Percentiles rank a stretch among this genome's conserved stretches.
phyloP scores from a whole-genome alignment of 176 grass and related monocot species.

The Cenchrus americanus region DNA sequence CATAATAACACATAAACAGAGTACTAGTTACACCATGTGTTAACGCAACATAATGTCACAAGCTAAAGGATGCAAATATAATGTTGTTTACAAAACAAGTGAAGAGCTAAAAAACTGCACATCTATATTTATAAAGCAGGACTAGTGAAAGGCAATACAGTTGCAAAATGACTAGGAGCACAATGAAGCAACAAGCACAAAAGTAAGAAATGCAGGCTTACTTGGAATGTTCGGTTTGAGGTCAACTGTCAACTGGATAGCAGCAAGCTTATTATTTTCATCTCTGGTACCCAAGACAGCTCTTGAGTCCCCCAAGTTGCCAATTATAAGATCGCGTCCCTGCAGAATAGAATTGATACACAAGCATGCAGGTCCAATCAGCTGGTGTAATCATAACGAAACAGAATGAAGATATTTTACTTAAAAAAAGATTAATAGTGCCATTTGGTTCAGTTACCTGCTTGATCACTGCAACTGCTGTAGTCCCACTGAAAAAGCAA shows the following conservation, averaged over 20 bases:
- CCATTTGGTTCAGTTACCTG: conserved; percentile 52
- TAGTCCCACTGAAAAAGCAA: conserved; percentile 93
- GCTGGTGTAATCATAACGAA: neutral
- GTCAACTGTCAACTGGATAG: conserved; percentile 84
- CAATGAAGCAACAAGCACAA: conserved; percentile 1
- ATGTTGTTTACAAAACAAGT: neutral
- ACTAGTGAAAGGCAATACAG: conserved; percentile 20
- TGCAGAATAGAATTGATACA: conserved; percentile 28
- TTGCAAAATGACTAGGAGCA: neutral
- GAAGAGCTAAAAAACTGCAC: conserved; percentile 10
- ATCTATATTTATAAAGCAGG: neutral
- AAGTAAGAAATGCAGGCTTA: conserved; percentile 42
- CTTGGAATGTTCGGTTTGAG: conserved; percentile 92
- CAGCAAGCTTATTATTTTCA: conserved; percentile 62
- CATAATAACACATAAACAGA: neutral
- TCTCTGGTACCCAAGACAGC: conserved; percentile 80
- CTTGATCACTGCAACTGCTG: conserved; percentile 84
- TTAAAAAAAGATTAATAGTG: neutral
- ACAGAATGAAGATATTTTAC: conserved; percentile 9
- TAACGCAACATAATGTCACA: conserved; percentile 3
- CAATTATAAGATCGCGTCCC: conserved; percentile 69
- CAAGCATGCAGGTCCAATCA: conserved; percentile 21
- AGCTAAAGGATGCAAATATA: neutral
- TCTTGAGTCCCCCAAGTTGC: conserved; percentile 79
- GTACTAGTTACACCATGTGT: neutral